A percentile compares a stretch with the other conserved stretches of the same genome.
Conservation (phyloP, 2,329 filamentous ascomycete genomes). For the Exophiala xenobiotica region DNA sequence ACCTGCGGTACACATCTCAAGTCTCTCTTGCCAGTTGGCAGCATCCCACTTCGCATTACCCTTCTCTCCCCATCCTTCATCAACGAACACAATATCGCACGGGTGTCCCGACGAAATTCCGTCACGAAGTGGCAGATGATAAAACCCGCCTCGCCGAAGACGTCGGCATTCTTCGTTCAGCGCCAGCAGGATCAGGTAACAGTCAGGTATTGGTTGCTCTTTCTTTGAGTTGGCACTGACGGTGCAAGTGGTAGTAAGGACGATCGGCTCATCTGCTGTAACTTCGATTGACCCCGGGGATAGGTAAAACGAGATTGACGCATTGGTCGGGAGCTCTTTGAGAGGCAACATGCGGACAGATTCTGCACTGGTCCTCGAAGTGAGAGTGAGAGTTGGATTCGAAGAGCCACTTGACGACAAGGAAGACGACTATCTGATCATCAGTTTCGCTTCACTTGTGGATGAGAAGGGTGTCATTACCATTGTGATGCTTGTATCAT, state of each 20-base stretch:
- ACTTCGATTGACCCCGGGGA: too few relatives aligned
- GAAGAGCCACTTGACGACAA: too few relatives aligned
- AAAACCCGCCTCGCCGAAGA: conserved; percentile 1
- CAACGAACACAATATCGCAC: conserved; percentile 9
- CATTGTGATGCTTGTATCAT: too few relatives aligned
- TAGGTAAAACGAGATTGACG: too few relatives aligned
- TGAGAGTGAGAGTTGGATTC: too few relatives aligned
- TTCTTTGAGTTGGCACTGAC: background rate
- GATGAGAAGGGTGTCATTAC: too few relatives aligned
- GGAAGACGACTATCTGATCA: too few relatives aligned
- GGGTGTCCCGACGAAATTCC: background rate
- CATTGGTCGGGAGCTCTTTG: too few relatives aligned
- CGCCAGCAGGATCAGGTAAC: conserved; percentile 3
- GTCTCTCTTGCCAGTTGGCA: conserved; percentile 2
- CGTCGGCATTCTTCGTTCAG: conserved; percentile 9
- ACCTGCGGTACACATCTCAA: conserved; percentile 4
- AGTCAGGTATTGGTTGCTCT: background rate
- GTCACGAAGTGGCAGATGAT: background rate
- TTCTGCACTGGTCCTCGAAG: too few relatives aligned
- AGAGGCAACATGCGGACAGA: too few relatives aligned
- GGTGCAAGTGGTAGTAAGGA: background rate
- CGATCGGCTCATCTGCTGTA: background rate
- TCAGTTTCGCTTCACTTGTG: too few relatives aligned
- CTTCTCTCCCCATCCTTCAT: conserved; percentile 3
- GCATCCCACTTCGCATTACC: conserved; percentile 1